Evolutionary conservation across 2,329 filamentous ascomycete genomes (phyloP), one percentile per base, ranked within the genome.

Genomic region (Dactylellina parvicollis): DNA sequence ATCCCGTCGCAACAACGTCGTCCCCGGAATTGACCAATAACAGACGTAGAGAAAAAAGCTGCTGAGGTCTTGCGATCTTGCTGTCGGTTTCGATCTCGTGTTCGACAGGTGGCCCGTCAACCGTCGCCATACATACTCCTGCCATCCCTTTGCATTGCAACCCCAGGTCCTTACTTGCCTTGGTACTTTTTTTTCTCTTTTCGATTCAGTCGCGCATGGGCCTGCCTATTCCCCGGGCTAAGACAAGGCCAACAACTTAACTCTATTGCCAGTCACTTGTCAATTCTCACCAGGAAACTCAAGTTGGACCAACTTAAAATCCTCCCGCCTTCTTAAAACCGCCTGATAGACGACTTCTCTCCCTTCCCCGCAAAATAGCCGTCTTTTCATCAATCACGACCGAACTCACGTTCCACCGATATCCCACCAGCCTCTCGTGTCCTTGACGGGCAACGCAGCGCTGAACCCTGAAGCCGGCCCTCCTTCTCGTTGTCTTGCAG

Each of bases 351-450:
- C 75, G 67, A 61, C 74, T 66, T 64, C 71, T 60, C 75, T 71
- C 71, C 74, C 69, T 76, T 76, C 75, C 71, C 61, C 66, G 65
- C 75, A 50, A 69, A 66, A 64, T 69, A 73, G 54, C 66, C 74
- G 44, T 52, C 42, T 40, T 64, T 66, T 62, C 60, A 75, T 44
- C 73, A 55, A 47, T 66, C 61, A 55, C 71, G 40, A 44, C 50
- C 64, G 65, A 50, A 50, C 47, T 65, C 54, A 55, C 44, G 36
- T 44, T 59, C 54, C 54, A 40, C 46, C 42, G 40, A 42, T 26
- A 34, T 8, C n/a, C 40, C 36, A 44, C 54, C 54, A 65, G 57
- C 44, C 44, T 38, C 36, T 56, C 47, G 32, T 54, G 60, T 55
- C 32, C 46, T 62, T 16, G 36, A 65, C 44, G 38, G 54, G 61